These are phyloP conservation scores for Cenchrus fungigraminus DNA, from an alignment of 176 grass and related monocot species.

Conservation along the genomic window DNA sequence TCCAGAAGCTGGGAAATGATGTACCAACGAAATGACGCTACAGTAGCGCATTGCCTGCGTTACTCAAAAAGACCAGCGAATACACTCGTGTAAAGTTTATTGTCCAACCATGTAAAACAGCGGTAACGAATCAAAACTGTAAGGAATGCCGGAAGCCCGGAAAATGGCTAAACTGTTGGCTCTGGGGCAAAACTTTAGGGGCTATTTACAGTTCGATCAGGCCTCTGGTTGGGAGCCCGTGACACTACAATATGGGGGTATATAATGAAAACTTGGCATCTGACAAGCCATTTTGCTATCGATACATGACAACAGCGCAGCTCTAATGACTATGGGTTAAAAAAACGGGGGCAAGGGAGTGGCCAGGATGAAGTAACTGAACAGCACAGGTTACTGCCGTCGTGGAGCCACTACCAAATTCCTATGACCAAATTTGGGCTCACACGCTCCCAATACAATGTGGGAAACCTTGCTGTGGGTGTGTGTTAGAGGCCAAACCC, in stretches of 20 bases:
- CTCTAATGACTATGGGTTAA: not conserved
- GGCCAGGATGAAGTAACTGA: not conserved
- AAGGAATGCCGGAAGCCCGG: not conserved
- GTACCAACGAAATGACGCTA: not conserved
- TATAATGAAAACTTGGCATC: not conserved
- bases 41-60: not conserved
- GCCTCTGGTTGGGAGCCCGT: not conserved
- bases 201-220: constrained; percentile 47
- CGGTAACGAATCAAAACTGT: not conserved
- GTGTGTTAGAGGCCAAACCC: constrained; percentile 62
- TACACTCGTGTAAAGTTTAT: not conserved
- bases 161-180: not conserved
- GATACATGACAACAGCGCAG: not conserved
- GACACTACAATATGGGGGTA: constrained; percentile 14
- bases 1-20: not conserved
- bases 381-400: not conserved
- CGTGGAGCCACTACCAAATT: not conserved
- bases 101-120: not conserved
- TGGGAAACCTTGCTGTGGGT: not conserved
- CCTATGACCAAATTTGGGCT: constrained; percentile 15
- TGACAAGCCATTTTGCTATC: not conserved
- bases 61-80: not conserved
- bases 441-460: not conserved
- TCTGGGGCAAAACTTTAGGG: constrained; percentile 20
- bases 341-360: not conserved